These are phyloP conservation scores for Trichoderma asperellum DNA, from an alignment of 2,329 filamentous ascomycete species.

Conservation along the genomic window DNA sequence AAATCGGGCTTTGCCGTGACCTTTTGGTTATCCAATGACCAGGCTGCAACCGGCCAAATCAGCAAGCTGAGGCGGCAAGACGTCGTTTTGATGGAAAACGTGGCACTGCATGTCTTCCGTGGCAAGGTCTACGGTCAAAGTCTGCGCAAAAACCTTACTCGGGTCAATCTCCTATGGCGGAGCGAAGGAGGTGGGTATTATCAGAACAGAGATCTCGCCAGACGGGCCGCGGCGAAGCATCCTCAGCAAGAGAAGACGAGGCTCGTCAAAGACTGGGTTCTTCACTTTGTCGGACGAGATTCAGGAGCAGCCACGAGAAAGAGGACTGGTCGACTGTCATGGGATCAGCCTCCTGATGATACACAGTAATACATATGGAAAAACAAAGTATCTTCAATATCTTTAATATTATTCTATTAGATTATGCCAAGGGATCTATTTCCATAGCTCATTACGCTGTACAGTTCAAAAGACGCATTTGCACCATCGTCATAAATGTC, in stretches of 20 bases:
- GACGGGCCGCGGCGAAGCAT: constrained; percentile 38
- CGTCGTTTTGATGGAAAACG: constrained; percentile 76
- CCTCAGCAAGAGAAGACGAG: constrained; percentile 66
- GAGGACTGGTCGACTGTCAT: constrained; percentile 35
- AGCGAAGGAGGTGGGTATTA: constrained; percentile 61
- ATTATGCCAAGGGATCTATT: background rate
- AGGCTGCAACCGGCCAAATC: constrained; percentile 39
- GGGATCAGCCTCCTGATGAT: constrained; percentile 49
- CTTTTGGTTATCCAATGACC: constrained; percentile 70
- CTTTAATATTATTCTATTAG: constrained; percentile 2
- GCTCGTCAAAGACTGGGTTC: constrained; percentile 74
- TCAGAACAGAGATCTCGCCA: constrained; percentile 52
- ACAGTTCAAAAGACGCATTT: background rate
- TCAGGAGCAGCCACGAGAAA: constrained; percentile 30
- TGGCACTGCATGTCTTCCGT: constrained; percentile 76
- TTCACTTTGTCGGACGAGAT: constrained; percentile 64
- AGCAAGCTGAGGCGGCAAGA: constrained; percentile 68
- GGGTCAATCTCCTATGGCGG: constrained; percentile 66
- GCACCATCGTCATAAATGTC: background rate
- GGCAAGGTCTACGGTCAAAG: constrained; percentile 84
- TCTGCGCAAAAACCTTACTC: constrained; percentile 71
- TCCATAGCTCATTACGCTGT: constrained; percentile 4
- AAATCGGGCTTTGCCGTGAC: constrained; percentile 78
- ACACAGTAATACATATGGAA: constrained; percentile 39
- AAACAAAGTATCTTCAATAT: background rate